phyloP scores from a whole-genome alignment of 441 rosid genomes.

The Biscutella auriculata region DNA sequence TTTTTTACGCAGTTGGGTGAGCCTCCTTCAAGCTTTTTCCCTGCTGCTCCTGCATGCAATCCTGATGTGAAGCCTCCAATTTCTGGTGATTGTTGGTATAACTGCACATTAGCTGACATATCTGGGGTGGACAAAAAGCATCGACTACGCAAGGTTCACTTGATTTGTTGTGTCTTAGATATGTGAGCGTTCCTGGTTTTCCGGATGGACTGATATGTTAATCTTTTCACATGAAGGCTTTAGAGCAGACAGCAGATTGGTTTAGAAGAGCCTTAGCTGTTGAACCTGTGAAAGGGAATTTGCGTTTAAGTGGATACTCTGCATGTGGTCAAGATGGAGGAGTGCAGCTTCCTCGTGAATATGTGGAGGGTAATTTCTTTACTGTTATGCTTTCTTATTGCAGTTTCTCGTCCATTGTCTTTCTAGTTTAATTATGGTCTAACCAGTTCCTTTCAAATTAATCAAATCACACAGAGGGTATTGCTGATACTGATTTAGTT shows the following conservation, averaged over 20 bases:
- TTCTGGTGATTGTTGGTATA: conserved; percentile 94
- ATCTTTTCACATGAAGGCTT: conserved; percentile 48
- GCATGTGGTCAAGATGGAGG: conserved; percentile 99
- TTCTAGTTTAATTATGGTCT: not conserved
- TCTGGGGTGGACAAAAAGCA: conserved; percentile 77
- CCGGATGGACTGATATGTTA: conserved; percentile 19
- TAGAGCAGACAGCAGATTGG: conserved; percentile 95
- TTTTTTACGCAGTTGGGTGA: conserved; percentile 72
- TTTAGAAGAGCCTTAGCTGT: conserved; percentile 86
- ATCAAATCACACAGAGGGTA: conserved; percentile 53
- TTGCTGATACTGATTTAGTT: conserved; percentile 81
- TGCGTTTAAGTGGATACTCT: conserved; percentile 95
- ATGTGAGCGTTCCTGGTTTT: not conserved
- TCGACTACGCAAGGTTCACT: conserved; percentile 80
- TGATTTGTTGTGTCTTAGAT: not conserved
- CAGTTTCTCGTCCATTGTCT: not conserved
- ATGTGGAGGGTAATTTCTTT: conserved; percentile 66
- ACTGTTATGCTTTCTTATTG: conserved; percentile 1
- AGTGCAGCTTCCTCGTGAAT: conserved; percentile 90
- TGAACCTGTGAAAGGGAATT: conserved; percentile 94
- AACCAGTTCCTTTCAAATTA: not conserved
- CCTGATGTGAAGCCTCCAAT: conserved; percentile 70
- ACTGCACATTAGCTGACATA: conserved; percentile 85
- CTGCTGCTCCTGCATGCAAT: conserved; percentile 65
- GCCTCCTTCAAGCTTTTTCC: conserved; percentile 45